These are phyloP conservation scores for Acanthochlamys bracteata DNA, from an alignment of 106 monocot species.

Conservation along the genomic window DNA sequence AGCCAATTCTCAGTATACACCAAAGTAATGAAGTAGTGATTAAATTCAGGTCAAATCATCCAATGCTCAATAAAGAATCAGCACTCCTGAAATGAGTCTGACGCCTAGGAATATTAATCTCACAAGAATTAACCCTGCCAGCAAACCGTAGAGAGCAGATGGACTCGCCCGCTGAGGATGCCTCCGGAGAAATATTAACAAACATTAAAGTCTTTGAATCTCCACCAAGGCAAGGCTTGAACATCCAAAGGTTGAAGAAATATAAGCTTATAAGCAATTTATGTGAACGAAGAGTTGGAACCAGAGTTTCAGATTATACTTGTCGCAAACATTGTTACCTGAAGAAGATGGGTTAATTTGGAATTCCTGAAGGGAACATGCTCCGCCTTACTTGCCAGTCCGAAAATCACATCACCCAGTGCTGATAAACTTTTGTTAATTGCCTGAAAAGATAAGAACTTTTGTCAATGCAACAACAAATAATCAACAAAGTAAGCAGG, in stretches of 20 bases:
- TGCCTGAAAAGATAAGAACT: conserved; percentile 7
- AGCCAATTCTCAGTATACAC: too few relatives aligned
- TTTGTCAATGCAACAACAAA: too few relatives aligned
- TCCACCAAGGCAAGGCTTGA: conserved; percentile 84
- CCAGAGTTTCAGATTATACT: conserved; percentile 9
- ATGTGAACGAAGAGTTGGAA: neutral
- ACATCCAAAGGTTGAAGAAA: neutral
- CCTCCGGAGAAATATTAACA: conserved; percentile 77
- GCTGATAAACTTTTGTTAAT: conserved; percentile 88
- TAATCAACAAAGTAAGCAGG: too few relatives aligned
- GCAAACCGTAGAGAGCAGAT: conserved; percentile 85
- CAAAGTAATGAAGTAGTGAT: too few relatives aligned
- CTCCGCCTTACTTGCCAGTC: conserved; percentile 69
- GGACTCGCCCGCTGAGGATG: conserved; percentile 55
- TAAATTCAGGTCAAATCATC: too few relatives aligned
- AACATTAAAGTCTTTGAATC: conserved; percentile 94
- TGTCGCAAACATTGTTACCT: conserved; percentile 5
- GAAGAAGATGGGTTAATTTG: conserved; percentile 82
- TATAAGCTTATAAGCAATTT: neutral
- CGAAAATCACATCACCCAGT: conserved; percentile 78
- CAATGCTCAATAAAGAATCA: too few relatives aligned
- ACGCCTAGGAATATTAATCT: too few relatives aligned
- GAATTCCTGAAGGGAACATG: conserved; percentile 87
- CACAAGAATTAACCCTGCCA: too few relatives aligned
- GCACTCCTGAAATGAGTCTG: too few relatives aligned